These are phyloP conservation scores for Ephemerocybe angulata DNA, from an alignment of 768 basidiomycete species.

Conservation along the genomic window DNA sequence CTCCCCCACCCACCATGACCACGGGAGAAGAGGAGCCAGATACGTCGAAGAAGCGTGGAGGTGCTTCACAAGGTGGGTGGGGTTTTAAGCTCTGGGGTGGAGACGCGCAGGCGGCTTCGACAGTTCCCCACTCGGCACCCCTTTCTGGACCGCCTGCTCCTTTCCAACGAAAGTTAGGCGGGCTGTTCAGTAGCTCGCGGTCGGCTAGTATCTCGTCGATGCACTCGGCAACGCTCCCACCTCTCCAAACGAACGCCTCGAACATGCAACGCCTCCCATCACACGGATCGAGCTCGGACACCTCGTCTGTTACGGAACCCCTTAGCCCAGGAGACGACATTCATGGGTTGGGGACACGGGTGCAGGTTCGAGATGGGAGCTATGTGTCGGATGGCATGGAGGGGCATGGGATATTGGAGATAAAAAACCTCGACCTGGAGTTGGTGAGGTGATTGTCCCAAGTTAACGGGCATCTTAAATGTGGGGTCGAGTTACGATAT, in stretches of 20 bases:
- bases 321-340: constrained; percentile 48
- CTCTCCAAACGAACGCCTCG: constrained; percentile 6
- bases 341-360: constrained; percentile 23
- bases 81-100: constrained; percentile 66
- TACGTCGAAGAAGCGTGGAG: constrained; percentile 24
- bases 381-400: constrained; percentile 27
- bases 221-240: constrained; percentile 17
- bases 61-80: constrained; percentile 42
- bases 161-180: constrained; percentile 64
- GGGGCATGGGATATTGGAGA: background rate
- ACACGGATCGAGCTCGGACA: constrained; percentile 45
- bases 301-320: constrained; percentile 58
- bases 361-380: constrained; percentile 19
- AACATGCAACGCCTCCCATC: constrained; percentile 35
- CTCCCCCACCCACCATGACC: constrained; percentile 38
- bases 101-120: constrained; percentile 22
- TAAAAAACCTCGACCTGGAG: constrained; percentile 14
- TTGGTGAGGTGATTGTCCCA: background rate
- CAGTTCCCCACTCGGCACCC: constrained; percentile 25
- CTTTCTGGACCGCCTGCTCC: constrained; percentile 34
- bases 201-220: constrained; percentile 47
- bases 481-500: too few species aligned
- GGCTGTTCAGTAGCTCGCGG: constrained; percentile 58
- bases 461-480: too few species aligned
- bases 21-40: constrained; percentile 34